Evolutionary conservation across 176 grass and related monocot species (phyloP), one percentile per base, ranked within the genome.

Genomic region (Dendrocalamus sinicus): DNA sequence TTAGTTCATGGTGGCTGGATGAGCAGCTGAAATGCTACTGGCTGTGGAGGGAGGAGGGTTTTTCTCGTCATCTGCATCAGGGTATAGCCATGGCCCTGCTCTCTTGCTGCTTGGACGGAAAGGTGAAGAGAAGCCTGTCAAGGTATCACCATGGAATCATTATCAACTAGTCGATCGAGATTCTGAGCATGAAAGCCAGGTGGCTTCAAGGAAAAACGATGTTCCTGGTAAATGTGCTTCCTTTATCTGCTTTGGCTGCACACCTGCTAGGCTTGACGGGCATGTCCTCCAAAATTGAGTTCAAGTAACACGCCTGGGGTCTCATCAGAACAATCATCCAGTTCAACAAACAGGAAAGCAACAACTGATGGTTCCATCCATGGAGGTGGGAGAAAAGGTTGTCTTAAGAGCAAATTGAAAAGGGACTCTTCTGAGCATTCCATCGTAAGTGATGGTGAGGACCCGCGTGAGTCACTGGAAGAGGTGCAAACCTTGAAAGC

Each of bases 41-140:
- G 88, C 92, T 75, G 95, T 97, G 67, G 95, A 97, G 92, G 95
- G 95, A 84, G 92, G 92, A 72, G 95, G 95, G 1, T 97, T 97
- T 73, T 97, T 97, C 88, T 92, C 92, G 37, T 94, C 95, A 17
- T 97, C 95, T 16, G 95, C 95, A 55, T 97, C 92, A 79, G 95
- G 95, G 47, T 97, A 97, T 73, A 94, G 86, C 53, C 90, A 90
- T 77, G 95, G 95, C 46, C 90, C 94, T 71, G 84, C 95, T 47
- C 90, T 97, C 62, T 81, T 97, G 84, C 74, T 97, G 37, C 90
- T 97, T 83, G 92, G 95, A 17, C 86, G 89, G 51, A 94, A 85
- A 93, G 85, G 81, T 79, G 92, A 94, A 75, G 95, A 97, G 32
- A 88, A 92, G 52, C 88, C 90, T n/a, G 90, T 89, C 5, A 91